Conservation (phyloP, 768 basidiomycete genomes). For the Russula emetica region DNA sequence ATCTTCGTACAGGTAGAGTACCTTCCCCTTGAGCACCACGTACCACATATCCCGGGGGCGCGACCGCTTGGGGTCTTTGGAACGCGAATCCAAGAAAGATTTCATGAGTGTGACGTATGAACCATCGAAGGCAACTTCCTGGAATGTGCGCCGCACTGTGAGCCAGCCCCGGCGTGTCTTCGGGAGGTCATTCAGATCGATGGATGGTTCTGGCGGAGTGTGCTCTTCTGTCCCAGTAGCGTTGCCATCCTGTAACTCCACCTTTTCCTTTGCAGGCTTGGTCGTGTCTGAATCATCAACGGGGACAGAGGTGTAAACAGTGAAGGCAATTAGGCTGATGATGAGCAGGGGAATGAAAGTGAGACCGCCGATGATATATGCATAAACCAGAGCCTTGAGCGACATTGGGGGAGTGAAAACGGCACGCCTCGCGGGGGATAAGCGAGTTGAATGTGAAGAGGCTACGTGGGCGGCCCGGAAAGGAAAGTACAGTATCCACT, state of each 20-base stretch:
- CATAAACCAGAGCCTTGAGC: slow-evolving; percentile 67
- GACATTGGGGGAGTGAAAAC: slow-evolving; percentile 45
- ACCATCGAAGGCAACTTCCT: slow-evolving; percentile 56
- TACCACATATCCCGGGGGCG: slow-evolving; percentile 92
- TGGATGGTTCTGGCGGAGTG: slow-evolving; percentile 26
- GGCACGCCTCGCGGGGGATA: background rate
- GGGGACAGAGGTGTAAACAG: slow-evolving; percentile 84
- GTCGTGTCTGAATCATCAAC: slow-evolving; percentile 50
- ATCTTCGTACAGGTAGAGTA: slow-evolving; percentile 91
- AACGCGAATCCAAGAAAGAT: slow-evolving; percentile 74
- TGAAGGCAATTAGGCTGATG: slow-evolving; percentile 51
- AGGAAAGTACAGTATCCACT: too few relatives aligned
- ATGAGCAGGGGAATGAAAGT: slow-evolving; percentile 83
- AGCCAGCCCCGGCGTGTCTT: slow-evolving; percentile 77
- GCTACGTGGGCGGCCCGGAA: background rate
- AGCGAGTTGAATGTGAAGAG: background rate
- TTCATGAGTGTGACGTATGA: slow-evolving; percentile 77
- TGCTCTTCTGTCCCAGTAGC: slow-evolving; percentile 32
- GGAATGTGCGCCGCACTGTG: slow-evolving; percentile 74
- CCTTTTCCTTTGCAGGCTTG: slow-evolving; percentile 36
- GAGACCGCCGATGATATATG: slow-evolving; percentile 84
- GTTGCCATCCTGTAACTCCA: slow-evolving; percentile 29
- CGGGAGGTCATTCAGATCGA: slow-evolving; percentile 52
- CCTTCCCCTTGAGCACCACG: slow-evolving; percentile 84
- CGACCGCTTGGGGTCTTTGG: slow-evolving; percentile 77